Conservation (phyloP, 768 basidiomycete species). For the Russula dissimulans region DNA sequence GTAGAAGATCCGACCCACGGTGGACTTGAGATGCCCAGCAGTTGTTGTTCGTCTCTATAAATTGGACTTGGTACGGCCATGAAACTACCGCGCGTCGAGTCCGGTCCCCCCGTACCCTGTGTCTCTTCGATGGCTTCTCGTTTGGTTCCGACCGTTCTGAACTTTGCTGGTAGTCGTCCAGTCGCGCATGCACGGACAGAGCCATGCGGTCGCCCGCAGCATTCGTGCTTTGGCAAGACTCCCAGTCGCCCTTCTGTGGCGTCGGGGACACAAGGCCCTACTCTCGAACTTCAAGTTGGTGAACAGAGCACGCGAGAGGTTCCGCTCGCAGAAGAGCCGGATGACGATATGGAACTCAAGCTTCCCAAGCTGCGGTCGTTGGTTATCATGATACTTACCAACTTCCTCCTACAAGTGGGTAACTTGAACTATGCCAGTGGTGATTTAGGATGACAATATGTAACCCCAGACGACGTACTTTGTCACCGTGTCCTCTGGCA, state of each 20-base stretch:
- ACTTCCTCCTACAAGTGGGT: constrained; percentile 38
- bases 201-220: not conserved
- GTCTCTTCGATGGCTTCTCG: no score
- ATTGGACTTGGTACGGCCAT: no score
- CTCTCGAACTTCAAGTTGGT: not conserved
- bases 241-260: not conserved
- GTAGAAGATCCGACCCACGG: no score
- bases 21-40: no score
- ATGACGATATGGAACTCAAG: constrained; percentile 33
- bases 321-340: not conserved
- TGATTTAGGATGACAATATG: not conserved
- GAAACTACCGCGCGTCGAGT: no score
- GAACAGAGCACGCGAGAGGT: not conserved
- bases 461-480: constrained; percentile 50
- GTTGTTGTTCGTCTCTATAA: no score
- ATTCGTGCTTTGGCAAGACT: not conserved
- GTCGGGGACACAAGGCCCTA: not conserved
- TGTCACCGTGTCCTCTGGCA: constrained; percentile 58
- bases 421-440: no score
- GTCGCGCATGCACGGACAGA: not conserved
- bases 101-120: no score
- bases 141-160: constrained; percentile 3
- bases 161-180: not conserved
- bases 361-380: constrained; percentile 41
- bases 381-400: constrained; percentile 36